Evolutionary conservation across 495 filamentous ascomycete species (phyloP).

Genomic region (Amniculicola lignicola): DNA sequence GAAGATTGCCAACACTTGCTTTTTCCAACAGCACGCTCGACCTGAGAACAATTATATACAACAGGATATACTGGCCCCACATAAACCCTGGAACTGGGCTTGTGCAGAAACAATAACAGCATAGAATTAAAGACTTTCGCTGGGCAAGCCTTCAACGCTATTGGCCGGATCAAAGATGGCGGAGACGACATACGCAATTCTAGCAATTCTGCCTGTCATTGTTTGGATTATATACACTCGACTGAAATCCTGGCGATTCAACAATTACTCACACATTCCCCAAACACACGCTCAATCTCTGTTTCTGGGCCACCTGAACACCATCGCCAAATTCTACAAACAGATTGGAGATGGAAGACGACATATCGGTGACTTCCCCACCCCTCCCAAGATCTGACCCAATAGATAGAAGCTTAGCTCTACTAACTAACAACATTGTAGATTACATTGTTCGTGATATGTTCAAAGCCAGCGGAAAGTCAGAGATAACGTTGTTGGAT

Average conservation of each 20-base stretch:
- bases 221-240: conserved; percentile 8
- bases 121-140: no score
- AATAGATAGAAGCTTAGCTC: no score
- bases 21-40: no score
- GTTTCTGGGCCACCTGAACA: conserved; percentile 14
- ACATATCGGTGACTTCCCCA: conserved; percentile 8
- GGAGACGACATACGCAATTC: conserved; percentile 9
- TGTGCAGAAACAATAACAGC: no score
- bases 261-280: conserved; percentile 24
- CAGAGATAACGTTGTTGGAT: conserved; percentile 16
- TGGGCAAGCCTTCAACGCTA: no score
- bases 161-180: no score
- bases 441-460: conserved; percentile 25
- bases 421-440: conserved; percentile 4
- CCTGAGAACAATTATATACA: no score
- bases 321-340: conserved; percentile 9
- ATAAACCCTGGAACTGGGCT: no score
- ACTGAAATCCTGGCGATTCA: conserved; percentile 13
- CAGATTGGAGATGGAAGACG: conserved; percentile 11
- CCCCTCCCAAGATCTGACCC: neutral
- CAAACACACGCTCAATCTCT: conserved; percentile 7
- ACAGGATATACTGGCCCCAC: no score
- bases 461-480: conserved; percentile 1
- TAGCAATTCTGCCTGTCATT: conserved; percentile 18
- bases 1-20: no score